phyloP scores from a whole-genome alignment of 2,329 filamentous ascomycete genomes.

The Incumbomyces lentus region DNA sequence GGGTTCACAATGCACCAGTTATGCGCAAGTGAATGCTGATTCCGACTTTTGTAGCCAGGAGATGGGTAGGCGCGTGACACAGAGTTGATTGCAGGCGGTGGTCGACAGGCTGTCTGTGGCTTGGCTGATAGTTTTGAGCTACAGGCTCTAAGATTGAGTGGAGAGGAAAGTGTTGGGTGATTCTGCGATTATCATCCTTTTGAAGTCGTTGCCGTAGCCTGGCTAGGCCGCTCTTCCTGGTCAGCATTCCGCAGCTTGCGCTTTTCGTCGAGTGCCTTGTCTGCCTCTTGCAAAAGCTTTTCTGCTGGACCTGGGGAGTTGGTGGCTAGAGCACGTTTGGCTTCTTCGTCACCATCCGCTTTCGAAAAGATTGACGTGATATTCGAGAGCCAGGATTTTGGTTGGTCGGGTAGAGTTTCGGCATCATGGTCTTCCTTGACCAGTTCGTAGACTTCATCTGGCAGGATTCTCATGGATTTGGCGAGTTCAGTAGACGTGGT shows the following conservation, averaged over 20 bases:
- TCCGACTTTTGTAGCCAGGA: too few species aligned
- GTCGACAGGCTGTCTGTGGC: too few species aligned
- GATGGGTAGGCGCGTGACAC: too few species aligned
- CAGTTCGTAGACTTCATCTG: slow-evolving; percentile 30
- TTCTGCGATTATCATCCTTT: too few species aligned
- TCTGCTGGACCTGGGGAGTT: slow-evolving; percentile 19
- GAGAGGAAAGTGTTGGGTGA: too few species aligned
- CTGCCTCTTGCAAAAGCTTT: slow-evolving; percentile 21
- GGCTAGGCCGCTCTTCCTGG: too few species aligned
- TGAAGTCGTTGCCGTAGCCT: too few species aligned
- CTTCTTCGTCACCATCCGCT: slow-evolving; percentile 26
- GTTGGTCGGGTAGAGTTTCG: slow-evolving; percentile 20
- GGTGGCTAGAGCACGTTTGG: slow-evolving; percentile 24
- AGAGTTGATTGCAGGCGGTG: too few species aligned
- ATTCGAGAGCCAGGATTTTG: slow-evolving; percentile 25
- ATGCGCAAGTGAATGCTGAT: too few species aligned
- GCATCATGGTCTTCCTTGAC: slow-evolving; percentile 24
- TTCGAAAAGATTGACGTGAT: slow-evolving; percentile 26
- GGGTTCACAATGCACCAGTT: too few species aligned
- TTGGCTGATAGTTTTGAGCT: too few species aligned
- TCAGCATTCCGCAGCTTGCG: slow-evolving; percentile 17
- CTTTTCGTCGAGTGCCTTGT: slow-evolving; percentile 24
- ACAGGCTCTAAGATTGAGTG: too few species aligned
- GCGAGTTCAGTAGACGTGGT: slow-evolving; percentile 10
- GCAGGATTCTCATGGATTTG: slow-evolving; percentile 28